Conservation (phyloP, 2,329 filamentous ascomycete species). For the Neobulgaria alba region DNA sequence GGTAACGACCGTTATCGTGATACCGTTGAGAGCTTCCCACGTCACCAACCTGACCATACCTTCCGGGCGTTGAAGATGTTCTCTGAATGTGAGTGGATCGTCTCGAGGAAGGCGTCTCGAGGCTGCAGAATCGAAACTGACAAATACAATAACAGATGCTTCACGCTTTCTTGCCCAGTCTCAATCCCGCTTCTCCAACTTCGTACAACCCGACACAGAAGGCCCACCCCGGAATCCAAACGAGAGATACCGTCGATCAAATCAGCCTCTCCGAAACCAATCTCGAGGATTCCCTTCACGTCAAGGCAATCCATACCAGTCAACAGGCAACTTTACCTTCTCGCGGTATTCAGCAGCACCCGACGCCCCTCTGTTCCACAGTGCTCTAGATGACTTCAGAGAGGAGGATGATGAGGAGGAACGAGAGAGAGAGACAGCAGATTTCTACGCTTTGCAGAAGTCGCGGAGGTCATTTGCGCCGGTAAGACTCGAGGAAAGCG, state of each 20-base stretch:
- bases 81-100: slow-evolving; percentile 27
- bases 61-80: slow-evolving; percentile 22
- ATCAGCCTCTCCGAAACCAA: slow-evolving; percentile 19
- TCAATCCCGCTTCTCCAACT: slow-evolving; percentile 75
- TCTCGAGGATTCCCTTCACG: slow-evolving; percentile 23
- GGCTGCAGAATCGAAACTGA: neutral
- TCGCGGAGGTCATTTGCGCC: slow-evolving; percentile 83
- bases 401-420: slow-evolving; percentile 93
- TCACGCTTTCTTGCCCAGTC: slow-evolving; percentile 95
- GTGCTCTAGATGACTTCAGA: slow-evolving; percentile 78
- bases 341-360: slow-evolving; percentile 64
- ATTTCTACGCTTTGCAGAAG: slow-evolving; percentile 83
- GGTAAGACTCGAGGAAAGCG: slow-evolving; percentile 75
- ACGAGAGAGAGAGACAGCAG: slow-evolving; percentile 83
- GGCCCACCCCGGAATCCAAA: slow-evolving; percentile 29
- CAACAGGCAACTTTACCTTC: slow-evolving; percentile 65
- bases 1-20: slow-evolving; percentile 1
- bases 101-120: neutral
- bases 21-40: slow-evolving; percentile 3
- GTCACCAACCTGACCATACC: slow-evolving; percentile 4
- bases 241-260: slow-evolving; percentile 24
- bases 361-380: slow-evolving; percentile 90
- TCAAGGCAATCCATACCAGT: slow-evolving; percentile 70
- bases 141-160: slow-evolving; percentile 59
- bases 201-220: slow-evolving; percentile 48